Base-by-base conservation (phyloP, 106 monocot species). In the Acanthochlamys bracteata region DNA sequence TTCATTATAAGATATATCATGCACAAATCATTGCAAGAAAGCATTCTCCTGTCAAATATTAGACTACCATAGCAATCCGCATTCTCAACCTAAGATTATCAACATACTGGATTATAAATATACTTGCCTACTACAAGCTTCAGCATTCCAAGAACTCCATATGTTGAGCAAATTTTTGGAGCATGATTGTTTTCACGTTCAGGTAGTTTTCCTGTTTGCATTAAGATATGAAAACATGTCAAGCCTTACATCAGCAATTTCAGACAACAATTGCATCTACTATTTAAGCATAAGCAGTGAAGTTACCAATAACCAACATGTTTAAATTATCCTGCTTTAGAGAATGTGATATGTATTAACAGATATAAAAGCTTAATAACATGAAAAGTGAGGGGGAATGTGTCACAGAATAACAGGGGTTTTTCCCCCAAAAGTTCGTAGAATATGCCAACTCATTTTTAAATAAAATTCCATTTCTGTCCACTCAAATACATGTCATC, bases 71-170 rank as follows among this genome's bases (percentile, higher is more conserved):
- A 39, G 3, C 16, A 55, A 23, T 23, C 15, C 8, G 55, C 40
- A 52, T 11, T 17, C 16, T 40, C 20, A 49, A 49, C 4, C 12
- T 49, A 49, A 9, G 17, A 49, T 14, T 2, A 49, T 4, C 21
- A 41, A 64, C 24, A 66, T 21, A 66, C 23, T 24, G 45, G 47
- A 15, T 6, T 15, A 24, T 47, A 21, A 45, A 7, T 39, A 43
- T 41, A 70, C 88, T 76, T 86, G 68, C 93, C 96, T 69, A 76
- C 83, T 69, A 85, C 55, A 74, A 98, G 91, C 73, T 68, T 91
- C 66, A 91, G 80, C 78, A 90, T 74, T 46, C 96, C 96, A 69
- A 85, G 73, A 46, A 98, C 59, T 17, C 96, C 96, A 81, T 69
- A 98, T 4, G 91, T 67, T 57, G 69, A 71, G 39, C 61, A 78